Percentiles rank a stretch among this genome's conserved stretches.
Evolutionary conservation across 2,329 filamentous ascomycete species (phyloP).

Genomic region (Cercospora berteroae): DNA sequence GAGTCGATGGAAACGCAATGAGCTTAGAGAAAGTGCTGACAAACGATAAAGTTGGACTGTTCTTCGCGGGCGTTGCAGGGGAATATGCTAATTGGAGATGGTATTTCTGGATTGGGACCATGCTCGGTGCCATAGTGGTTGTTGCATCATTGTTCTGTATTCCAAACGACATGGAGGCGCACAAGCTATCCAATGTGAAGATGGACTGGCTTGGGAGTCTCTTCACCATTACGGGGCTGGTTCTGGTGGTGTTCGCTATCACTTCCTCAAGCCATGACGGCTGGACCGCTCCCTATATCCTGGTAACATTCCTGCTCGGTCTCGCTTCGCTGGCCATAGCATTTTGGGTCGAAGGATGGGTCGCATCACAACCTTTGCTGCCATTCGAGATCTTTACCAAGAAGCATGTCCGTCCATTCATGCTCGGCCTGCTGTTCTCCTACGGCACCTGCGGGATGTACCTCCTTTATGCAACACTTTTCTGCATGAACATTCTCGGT

Average conservation of each 20-base stretch:
- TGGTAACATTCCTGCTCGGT: conserved; percentile 63
- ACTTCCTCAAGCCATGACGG: conserved; percentile 68
- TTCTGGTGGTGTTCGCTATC: conserved; percentile 71
- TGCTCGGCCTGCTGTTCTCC: conserved; percentile 60
- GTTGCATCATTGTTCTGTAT: conserved; percentile 50
- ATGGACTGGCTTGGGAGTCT: conserved; percentile 70
- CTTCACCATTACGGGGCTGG: conserved; percentile 63
- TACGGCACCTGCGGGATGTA: conserved; percentile 70
- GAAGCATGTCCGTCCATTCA: conserved; percentile 65
- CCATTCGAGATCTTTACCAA: conserved; percentile 68
- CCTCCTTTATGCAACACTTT: conserved; percentile 67
- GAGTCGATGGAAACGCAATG: not conserved
- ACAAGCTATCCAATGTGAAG: conserved; percentile 41
- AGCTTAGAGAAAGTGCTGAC: not conserved
- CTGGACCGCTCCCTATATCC: conserved; percentile 73
- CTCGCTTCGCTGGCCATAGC: conserved; percentile 58
- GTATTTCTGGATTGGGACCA: conserved; percentile 67
- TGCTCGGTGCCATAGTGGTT: conserved; percentile 50
- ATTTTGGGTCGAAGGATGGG: conserved; percentile 70
- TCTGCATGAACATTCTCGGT: conserved; percentile 61
- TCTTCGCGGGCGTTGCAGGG: conserved; percentile 60
- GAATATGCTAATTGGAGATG: conserved; percentile 59
- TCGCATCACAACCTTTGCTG: conserved; percentile 65
- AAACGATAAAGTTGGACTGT: conserved; percentile 52
- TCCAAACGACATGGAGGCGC: conserved; percentile 48